Evolutionary conservation across 176 grass and related monocot species (phyloP).

Genomic region (Dendrocalamus sinicus): DNA sequence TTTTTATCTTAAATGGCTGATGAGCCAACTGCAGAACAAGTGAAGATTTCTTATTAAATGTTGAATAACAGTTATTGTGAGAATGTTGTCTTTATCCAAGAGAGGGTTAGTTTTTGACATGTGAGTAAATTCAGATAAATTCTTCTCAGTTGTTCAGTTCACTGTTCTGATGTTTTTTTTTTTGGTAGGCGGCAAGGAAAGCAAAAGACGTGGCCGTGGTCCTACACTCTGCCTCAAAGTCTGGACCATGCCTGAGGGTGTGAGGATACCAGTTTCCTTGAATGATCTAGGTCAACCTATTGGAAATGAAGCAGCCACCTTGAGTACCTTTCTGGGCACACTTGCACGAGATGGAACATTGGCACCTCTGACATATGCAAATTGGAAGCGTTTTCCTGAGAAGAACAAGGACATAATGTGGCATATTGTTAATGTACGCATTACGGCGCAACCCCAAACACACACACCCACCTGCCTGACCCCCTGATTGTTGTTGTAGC

Average conservation of each 20-base stretch:
- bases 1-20: neutral
- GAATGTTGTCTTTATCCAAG: neutral
- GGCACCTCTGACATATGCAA: constrained; percentile 46
- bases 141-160: neutral
- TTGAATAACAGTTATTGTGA: neutral
- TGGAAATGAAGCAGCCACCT: constrained; percentile 29
- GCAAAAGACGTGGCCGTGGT: neutral
- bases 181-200: neutral
- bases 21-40: neutral
- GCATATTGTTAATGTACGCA: constrained; percentile 44
- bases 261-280: constrained; percentile 38
- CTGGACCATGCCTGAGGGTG: constrained; percentile 46
- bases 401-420: constrained; percentile 48
- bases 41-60: neutral
- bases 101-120: neutral
- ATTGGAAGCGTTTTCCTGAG: constrained; percentile 37
- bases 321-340: constrained; percentile 44
- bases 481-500: constrained; percentile 35
- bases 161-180: neutral
- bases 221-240: constrained; percentile 40
- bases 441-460: too few relatives aligned
- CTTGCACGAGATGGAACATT: constrained; percentile 49
- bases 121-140: neutral
- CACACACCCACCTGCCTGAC: neutral
- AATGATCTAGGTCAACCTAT: constrained; percentile 49